These are phyloP conservation scores for Dactylellina drechsleri DNA, from an alignment of 2,329 filamentous ascomycete species.

Conservation along the genomic window DNA sequence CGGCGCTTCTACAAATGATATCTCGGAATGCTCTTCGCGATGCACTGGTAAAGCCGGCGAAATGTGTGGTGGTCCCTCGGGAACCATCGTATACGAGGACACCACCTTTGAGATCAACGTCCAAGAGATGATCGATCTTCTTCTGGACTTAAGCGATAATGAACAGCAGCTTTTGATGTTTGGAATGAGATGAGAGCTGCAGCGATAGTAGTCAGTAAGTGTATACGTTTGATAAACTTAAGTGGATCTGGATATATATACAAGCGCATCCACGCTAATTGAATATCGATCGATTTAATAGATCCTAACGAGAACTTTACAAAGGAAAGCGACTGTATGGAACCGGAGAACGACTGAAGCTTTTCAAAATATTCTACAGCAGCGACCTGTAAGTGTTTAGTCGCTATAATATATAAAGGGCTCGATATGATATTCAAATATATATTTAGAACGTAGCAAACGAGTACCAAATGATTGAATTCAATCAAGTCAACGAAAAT, in stretches of 20 bases:
- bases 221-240: not conserved
- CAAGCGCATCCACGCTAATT: no score
- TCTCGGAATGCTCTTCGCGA: not conserved
- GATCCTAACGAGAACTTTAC: not conserved
- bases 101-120: conserved; percentile 12
- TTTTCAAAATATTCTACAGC: no score
- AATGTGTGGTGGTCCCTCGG: conserved; percentile 8
- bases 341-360: not conserved
- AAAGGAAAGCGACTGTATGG: conserved; percentile 9
- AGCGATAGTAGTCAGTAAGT: conserved; percentile 1
- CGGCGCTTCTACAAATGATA: conserved; percentile 3
- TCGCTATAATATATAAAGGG: no score
- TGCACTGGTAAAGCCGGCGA: conserved; percentile 23
- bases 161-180: not conserved
- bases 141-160: no score
- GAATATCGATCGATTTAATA: no score
- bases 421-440: not conserved
- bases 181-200: conserved; percentile 12
- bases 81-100: conserved; percentile 22
- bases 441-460: not conserved
- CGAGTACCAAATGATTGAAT: conserved; percentile 15
- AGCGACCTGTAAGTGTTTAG: no score
- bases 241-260: no score
- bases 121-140: conserved; percentile 2
- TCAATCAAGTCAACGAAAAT: conserved; percentile 3